These are phyloP conservation scores for Boletus subcaerulescens DNA, from an alignment of 768 basidiomycete species.

Conservation along the genomic window DNA sequence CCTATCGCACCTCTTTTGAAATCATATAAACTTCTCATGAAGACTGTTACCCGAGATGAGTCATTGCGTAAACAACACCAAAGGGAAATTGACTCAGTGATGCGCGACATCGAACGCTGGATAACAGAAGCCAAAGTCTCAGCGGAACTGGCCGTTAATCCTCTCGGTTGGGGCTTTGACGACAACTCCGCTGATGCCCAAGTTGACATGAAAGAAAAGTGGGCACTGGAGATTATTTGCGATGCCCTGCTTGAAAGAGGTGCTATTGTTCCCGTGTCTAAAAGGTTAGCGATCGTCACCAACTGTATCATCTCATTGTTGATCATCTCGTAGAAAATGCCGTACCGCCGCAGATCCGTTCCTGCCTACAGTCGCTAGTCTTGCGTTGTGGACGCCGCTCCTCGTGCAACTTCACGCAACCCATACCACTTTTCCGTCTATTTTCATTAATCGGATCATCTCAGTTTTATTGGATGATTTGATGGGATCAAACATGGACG, in stretches of 20 bases:
- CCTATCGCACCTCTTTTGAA: slow-evolving; percentile 67
- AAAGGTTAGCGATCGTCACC: slow-evolving; percentile 53
- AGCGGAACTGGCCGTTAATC: slow-evolving; percentile 47
- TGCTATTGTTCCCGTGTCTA: slow-evolving; percentile 76
- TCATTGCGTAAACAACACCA: slow-evolving; percentile 54
- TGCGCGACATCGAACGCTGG: slow-evolving; percentile 75
- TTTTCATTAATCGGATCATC: slow-evolving; percentile 48
- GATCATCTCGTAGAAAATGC: slow-evolving; percentile 51
- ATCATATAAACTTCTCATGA: slow-evolving; percentile 68
- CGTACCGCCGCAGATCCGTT: slow-evolving; percentile 39
- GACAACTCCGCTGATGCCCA: slow-evolving; percentile 33
- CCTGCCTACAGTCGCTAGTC: slow-evolving; percentile 47
- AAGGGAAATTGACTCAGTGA: slow-evolving; percentile 44
- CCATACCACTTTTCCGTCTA: slow-evolving; percentile 53
- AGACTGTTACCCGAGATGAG: slow-evolving; percentile 59
- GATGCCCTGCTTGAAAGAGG: slow-evolving; percentile 68
- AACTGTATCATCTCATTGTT: background rate
- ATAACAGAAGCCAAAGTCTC: slow-evolving; percentile 69
- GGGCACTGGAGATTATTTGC: slow-evolving; percentile 67
- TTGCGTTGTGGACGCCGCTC: slow-evolving; percentile 67
- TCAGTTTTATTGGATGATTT: slow-evolving; percentile 30
- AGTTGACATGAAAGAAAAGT: slow-evolving; percentile 54
- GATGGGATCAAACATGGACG: slow-evolving; percentile 8
- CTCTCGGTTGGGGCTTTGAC: slow-evolving; percentile 42
- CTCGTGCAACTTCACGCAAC: slow-evolving; percentile 52